Base-by-base conservation (phyloP, 192 early-diverging fungal species). In the Haplosporangium gracile region DNA sequence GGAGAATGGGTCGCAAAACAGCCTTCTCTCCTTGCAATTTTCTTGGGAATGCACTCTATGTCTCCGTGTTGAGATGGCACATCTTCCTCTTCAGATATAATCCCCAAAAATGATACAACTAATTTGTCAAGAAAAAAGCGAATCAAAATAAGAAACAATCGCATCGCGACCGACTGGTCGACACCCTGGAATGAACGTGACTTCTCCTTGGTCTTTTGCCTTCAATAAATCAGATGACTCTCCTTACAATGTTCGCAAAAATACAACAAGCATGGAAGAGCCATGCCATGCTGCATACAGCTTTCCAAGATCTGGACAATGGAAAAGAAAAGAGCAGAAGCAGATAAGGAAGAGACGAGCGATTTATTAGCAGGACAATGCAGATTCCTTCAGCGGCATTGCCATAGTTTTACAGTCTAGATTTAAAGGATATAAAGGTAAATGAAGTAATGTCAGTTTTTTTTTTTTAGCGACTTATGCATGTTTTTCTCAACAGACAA, bases 351-450 rank as follows among this genome's bases (percentile, higher is more conserved):
- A 24, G 39, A 74, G 65, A 60, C 29, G 34, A 65, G n/a, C 43
- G 43, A 42, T 77, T 77, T 75, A 83, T 77, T 68, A 74, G 16
- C 34, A 34, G 38, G 63, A 36, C 34, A 32, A 78, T 63, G 29
- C 57, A 9, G 32, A 15, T 38, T 36, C 75, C 74, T 57, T 81
- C 75, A 86, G 74, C 84, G 74, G 65, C 84, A 86, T 55, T 86
- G 78, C 84, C 84, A 86, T n/a, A 86, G 22, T 53, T 86, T 86
- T 72, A 86, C 75, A 26, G 78, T 73, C 78, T 80, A 73, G 18
- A 65, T 65, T 29, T 26, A 9, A 2, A 68, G 34, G 47, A 10
- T 51, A 4, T 51, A 15, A 22, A 38, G 1, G 16, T 7, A 26
- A 22, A 60, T 20, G 20, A 53, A n/a, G 36, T 6, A 40, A 49